Evolutionary conservation across 805 yeast species (phyloP), one percentile per base, ranked within the genome.

Genomic region (Sugiyamaella chiloensis): DNA sequence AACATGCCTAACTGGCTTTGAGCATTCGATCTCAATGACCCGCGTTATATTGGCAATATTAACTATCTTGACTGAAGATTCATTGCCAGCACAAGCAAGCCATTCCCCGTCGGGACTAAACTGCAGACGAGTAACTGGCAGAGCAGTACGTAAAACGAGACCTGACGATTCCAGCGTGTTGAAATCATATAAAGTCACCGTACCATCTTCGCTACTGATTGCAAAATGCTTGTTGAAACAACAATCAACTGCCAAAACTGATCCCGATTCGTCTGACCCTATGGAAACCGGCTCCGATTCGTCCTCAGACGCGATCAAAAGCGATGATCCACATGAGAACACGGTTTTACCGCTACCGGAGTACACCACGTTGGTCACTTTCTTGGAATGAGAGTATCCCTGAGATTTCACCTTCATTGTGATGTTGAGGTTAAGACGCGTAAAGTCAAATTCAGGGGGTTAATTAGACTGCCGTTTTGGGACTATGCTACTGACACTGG

Each of bases 1-100:
- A n/a, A 78, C 67, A 54, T 75, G 79, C 47, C 72, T 69, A 24
- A 76, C 70, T 42, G 72, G 73, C 7, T 70, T 62, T 47, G 73
- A 68, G 52, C 73, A 75, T 34, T 65, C 60, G 6, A 79, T 61
- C 7, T 71, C 65, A 48, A 70, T 67, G 24, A 70, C 63, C 41
- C 67, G 62, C 5, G 71, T 57, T 6, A 65, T 56, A 44, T 72
- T 72, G 20, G 23, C 43, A 1, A 57, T 47, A 29, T 57, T 53
- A n/a, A 70, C 61, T 2, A 70, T 29, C 27, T 53, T 53, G 41
- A 65, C 64, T 7, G 53, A 48, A 11, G 56, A 47, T 32, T 67
- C 71, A 46, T 68, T 68, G 34, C 69, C 64, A 12, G 63, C 63
- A 1, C 61, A 48, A 1, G 68, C 72, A 17, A 64, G 37, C 64